Evolutionary conservation across 495 filamentous ascomycete genomes (phyloP).

Genomic region (Lophium mytilinum): DNA sequence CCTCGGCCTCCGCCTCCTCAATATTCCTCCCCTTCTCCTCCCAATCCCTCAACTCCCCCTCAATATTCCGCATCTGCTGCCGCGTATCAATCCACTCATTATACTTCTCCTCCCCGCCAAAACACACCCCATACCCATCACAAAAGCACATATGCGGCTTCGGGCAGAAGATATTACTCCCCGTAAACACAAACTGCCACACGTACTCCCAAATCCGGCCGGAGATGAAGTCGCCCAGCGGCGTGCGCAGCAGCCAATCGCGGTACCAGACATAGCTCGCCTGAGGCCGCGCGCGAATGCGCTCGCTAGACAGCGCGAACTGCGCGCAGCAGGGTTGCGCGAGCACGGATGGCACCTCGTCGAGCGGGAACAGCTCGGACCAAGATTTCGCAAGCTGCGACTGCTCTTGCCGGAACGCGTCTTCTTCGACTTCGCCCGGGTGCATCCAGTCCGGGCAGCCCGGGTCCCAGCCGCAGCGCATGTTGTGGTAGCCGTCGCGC

Average conservation of each 20-base stretch:
- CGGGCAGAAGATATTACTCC: conserved; percentile 50
- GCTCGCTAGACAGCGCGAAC: conserved; percentile 42
- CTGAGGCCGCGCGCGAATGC: conserved; percentile 45
- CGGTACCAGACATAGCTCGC: conserved; percentile 55
- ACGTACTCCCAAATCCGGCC: conserved; percentile 71
- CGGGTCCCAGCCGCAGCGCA: conserved; percentile 45
- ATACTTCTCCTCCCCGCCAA: conserved; percentile 51
- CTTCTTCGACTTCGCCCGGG: conserved; percentile 44
- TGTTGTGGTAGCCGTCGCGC: conserved; percentile 43
- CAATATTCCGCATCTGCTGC: conserved; percentile 35
- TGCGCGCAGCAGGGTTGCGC: conserved; percentile 54
- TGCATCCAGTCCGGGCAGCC: conserved; percentile 52
- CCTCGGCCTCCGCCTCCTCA: conserved; percentile 27
- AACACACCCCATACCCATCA: conserved; percentile 71
- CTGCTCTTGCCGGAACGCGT: conserved; percentile 54
- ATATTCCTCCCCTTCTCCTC: conserved; percentile 31
- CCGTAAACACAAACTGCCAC: conserved; percentile 63
- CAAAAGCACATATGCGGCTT: conserved; percentile 65
- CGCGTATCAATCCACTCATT: conserved; percentile 40
- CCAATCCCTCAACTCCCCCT: conserved; percentile 45
- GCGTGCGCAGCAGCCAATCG: conserved; percentile 60
- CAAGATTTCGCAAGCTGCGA: conserved; percentile 39
- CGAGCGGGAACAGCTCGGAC: conserved; percentile 37
- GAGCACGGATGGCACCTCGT: conserved; percentile 48
- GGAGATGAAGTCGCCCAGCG: conserved; percentile 55